phyloP scores from a whole-genome alignment of 2,329 filamentous ascomycete genomes.

The Drechslera avenae region DNA sequence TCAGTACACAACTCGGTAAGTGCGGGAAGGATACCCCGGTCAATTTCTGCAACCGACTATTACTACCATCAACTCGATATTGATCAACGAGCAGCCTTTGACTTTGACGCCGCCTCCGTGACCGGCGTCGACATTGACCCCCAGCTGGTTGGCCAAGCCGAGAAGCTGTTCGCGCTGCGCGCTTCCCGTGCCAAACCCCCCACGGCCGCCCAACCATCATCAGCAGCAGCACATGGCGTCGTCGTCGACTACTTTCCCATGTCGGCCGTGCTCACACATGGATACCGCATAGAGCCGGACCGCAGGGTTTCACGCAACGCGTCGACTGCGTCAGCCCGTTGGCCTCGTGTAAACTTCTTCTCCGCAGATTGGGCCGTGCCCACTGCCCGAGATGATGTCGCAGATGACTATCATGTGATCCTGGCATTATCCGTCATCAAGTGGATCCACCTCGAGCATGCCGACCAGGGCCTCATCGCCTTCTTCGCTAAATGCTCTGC shows the following conservation, averaged over 20 bases:
- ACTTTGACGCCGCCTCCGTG: conserved; percentile 45
- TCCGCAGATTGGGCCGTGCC: conserved; percentile 43
- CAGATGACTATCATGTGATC: conserved; percentile 43
- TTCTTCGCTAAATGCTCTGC: conserved; percentile 44
- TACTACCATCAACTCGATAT: conserved; percentile 34
- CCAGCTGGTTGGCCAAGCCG: conserved; percentile 44
- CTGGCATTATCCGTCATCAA: conserved; percentile 49
- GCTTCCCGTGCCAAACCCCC: conserved; percentile 43
- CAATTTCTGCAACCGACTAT: conserved; percentile 38
- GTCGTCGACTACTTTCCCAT: conserved; percentile 45
- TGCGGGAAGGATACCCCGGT: conserved; percentile 29
- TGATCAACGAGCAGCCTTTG: conserved; percentile 41
- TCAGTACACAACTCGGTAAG: conserved; percentile 48
- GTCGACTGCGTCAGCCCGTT: conserved; percentile 22
- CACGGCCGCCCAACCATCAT: conserved; percentile 14
- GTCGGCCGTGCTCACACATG: conserved; percentile 43
- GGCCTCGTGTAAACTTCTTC: conserved; percentile 40
- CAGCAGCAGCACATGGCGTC: conserved; percentile 19
- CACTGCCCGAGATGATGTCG: conserved; percentile 26
- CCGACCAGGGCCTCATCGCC: conserved; percentile 37
- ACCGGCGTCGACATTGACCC: conserved; percentile 49
- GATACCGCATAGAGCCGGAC: conserved; percentile 37
- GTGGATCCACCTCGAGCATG: conserved; percentile 48
- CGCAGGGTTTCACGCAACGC: conserved; percentile 16
- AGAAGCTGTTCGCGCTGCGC: conserved; percentile 44